A percentile compares a stretch with the other conserved stretches of the same genome.
Evolutionary conservation across 2,329 filamentous ascomycete genomes (phyloP).

Genomic region (Dothistroma septosporum): DNA sequence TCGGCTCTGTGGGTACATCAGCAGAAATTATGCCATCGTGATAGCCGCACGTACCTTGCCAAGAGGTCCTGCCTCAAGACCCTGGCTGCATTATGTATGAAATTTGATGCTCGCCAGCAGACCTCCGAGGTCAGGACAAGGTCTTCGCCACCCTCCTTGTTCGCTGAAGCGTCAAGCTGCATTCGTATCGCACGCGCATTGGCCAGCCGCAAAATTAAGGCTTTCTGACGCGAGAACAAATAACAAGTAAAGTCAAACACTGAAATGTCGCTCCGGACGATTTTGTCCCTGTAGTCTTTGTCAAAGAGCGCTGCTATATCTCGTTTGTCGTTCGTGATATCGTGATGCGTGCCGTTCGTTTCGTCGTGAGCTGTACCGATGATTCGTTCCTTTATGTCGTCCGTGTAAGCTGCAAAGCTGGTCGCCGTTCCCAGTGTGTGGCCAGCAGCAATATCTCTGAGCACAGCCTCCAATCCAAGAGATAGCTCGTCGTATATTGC

Average conservation of each 20-base stretch:
- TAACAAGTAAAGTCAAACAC: constrained; percentile 94
- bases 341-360: constrained; percentile 21
- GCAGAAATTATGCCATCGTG: not conserved
- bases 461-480: constrained; percentile 75
- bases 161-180: constrained; percentile 34
- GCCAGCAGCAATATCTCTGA: constrained; percentile 65
- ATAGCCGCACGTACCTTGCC: constrained; percentile 47
- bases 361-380: constrained; percentile 7
- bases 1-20: not conserved
- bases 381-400: constrained; percentile 54
- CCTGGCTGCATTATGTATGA: constrained; percentile 74
- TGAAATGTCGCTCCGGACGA: constrained; percentile 90
- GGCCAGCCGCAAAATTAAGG: constrained; percentile 75
- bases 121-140: constrained; percentile 78
- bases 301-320: constrained; percentile 32
- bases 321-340: constrained; percentile 14
- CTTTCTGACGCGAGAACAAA: constrained; percentile 83
- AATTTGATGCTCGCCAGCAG: constrained; percentile 75
- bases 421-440: constrained; percentile 65
- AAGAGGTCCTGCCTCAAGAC: constrained; percentile 75
- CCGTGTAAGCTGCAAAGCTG: constrained; percentile 66
- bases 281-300: constrained; percentile 86
- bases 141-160: constrained; percentile 56
- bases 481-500: constrained; percentile 93
- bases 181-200: constrained; percentile 52